phyloP scores from a whole-genome alignment of 257 asterid genomes.

The Nyctanthes arbortristis region DNA sequence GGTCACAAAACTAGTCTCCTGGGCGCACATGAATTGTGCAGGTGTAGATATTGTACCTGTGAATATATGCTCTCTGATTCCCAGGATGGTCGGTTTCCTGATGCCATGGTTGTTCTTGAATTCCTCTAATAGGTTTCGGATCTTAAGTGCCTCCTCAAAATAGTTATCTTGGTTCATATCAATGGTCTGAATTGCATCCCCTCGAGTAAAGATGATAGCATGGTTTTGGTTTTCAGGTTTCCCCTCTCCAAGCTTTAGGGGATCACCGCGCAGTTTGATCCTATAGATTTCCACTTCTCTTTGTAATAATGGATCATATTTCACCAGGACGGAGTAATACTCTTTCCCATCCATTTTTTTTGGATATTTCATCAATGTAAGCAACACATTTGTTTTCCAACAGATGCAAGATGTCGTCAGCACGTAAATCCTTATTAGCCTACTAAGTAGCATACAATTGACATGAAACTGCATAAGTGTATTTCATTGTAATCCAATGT shows the following conservation, averaged over 20 bases:
- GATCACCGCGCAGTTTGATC: slow-evolving; percentile 94
- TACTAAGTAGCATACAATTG: slow-evolving; percentile 95
- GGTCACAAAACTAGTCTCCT: slow-evolving; percentile 95
- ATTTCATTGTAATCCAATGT: slow-evolving; percentile 93
- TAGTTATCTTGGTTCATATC: slow-evolving; percentile 99
- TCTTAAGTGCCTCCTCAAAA: slow-evolving; percentile 97
- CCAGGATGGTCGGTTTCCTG: slow-evolving; percentile 89
- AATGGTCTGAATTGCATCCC: slow-evolving; percentile 95
- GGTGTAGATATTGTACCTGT: slow-evolving; percentile 96
- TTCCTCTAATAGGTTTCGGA: slow-evolving; percentile 93
- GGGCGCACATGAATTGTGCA: slow-evolving; percentile 99
- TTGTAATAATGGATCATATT: slow-evolving; percentile 70
- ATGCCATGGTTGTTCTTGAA: slow-evolving; percentile 73
- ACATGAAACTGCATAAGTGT: slow-evolving; percentile 89
- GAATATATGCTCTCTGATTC: slow-evolving; percentile 90
- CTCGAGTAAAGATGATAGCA: too few relatives aligned
- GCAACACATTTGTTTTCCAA: slow-evolving; percentile 92
- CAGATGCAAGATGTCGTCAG: slow-evolving; percentile 87
- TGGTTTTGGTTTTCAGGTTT: too few relatives aligned
- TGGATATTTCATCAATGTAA: slow-evolving; percentile 92
- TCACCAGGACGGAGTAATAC: slow-evolving; percentile 88
- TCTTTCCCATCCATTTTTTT: slow-evolving; percentile 81
- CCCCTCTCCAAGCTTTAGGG: slow-evolving; percentile 91
- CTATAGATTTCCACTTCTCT: slow-evolving; percentile 94
- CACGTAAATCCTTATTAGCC: slow-evolving; percentile 93